Base-by-base conservation (phyloP, 495 filamentous ascomycete genomes). In the Tuber indicum region DNA sequence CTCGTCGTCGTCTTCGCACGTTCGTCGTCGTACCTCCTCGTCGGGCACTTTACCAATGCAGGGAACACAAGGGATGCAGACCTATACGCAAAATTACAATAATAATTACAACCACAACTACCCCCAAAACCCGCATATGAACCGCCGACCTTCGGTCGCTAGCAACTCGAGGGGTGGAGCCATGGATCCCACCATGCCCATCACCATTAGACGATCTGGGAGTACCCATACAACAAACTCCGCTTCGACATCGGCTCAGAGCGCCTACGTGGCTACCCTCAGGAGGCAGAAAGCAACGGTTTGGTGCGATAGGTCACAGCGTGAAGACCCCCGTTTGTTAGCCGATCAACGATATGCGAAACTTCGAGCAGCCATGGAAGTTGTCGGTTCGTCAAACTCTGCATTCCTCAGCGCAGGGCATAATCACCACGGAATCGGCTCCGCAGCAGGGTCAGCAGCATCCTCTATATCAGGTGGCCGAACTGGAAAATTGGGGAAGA, bases 271-370 rank as follows among this genome's bases (percentile, higher is more conserved):
- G 39, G 95, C 96, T 21, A 87, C 98, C 16, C 91, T 99, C 86
- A 89, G 96, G 71, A 93, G 93, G 81, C 96, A 99, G 83, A 99
- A 98, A 83, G 96, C 93, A 44, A 99, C 96, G 0, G 96, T 99
- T 12, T 99, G 96, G 96, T 98, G 95, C 85, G 96, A 98, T 80
- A 94, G 94, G 74, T 89, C 94, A 21, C 96, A 99, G 81, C 89
- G 91, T 72, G 94, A 98, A 85, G 96, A 99, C 85, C 92, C 96
- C 16, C 88, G 93, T 39, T 83, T 97, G 74, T 84, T 91, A 9
- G 93, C 93, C 41, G 89, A 92, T 81, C 92, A 96, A 81, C 88
- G 91, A 75, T 90, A 89, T 3, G 96, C 94, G 73, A 97, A 95
- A 86, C 88, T 91, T 85, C 86, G 93, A 72, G 96, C 96, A 3